These are phyloP conservation scores for Exophiala sp. DNA, from an alignment of 2,329 filamentous ascomycete genomes.

Conservation along the genomic window DNA sequence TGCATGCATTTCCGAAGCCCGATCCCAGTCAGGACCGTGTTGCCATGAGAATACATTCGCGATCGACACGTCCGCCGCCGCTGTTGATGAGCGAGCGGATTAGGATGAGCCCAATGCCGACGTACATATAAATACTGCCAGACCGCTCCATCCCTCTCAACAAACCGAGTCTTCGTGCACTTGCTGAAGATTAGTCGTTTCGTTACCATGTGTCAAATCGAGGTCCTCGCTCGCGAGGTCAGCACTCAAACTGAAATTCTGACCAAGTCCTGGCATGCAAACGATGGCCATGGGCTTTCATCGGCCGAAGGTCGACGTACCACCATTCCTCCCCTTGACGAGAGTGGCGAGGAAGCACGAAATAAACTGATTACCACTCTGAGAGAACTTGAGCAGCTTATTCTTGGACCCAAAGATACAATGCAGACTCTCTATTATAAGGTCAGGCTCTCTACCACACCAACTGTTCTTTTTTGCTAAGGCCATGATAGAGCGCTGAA, in stretches of 20 bases:
- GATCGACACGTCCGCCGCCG: background rate
- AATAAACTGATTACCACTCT: slow-evolving; percentile 12
- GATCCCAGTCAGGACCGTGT: background rate
- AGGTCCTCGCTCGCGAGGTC: slow-evolving; percentile 6
- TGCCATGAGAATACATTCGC: background rate
- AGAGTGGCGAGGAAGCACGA: slow-evolving; percentile 9
- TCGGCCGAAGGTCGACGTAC: slow-evolving; percentile 6
- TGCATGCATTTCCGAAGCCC: background rate
- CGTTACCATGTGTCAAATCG: slow-evolving; percentile 10
- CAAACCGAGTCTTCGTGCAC: background rate
- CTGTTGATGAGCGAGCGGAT: background rate
- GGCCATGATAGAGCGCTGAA: slow-evolving; percentile 9
- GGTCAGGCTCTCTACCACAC: slow-evolving; percentile 1
- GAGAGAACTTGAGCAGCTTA: slow-evolving; percentile 9
- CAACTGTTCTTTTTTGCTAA: background rate
- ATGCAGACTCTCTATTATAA: slow-evolving; percentile 13
- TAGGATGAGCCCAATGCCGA: background rate
- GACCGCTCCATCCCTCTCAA: background rate
- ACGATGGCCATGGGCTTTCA: slow-evolving; percentile 5
- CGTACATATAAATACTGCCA: background rate
- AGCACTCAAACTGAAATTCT: slow-evolving; percentile 5
- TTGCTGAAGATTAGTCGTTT: background rate
- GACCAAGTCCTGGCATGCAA: slow-evolving; percentile 15
- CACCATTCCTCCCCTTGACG: slow-evolving; percentile 7
- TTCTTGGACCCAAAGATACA: slow-evolving; percentile 15